Base-by-base conservation (phyloP, 2,329 filamentous ascomycete species). In the Teratosphaeria epicoccoides region DNA sequence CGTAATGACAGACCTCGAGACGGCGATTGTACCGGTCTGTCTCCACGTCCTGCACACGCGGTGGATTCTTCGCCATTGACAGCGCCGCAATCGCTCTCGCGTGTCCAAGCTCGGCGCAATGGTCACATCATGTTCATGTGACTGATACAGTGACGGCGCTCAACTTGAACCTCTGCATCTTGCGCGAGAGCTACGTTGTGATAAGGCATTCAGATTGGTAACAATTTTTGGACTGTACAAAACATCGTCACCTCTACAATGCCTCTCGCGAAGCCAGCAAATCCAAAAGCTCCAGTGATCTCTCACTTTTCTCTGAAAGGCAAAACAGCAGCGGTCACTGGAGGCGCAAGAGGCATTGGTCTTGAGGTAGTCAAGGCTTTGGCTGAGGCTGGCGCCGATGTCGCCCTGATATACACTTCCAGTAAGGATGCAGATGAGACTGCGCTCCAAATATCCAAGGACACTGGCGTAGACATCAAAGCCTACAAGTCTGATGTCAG, bases 341-440 rank as follows among this genome's bases (percentile, higher is more conserved):
- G 90, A 47, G 90, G 88, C 62, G 89, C 89, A 22, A 79, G 88
- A 64, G 90, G 90, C 2, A 72, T 95, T 52, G 90, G 90, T 23
- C 74, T 95, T 54, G 88, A 93, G 59, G 95, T 95, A 83, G 85
- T 84, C 40, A 87, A 94, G 71, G 88, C 85, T 44, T 80, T 95
- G 68, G 86, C 95, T 53, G 84, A 87, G 52, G 91, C 87, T 48
- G 90, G 90, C 49, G 87, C 87, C 9, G 82, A 91, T 66, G 76
- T 95, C 57, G 90, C 90, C 26, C 85, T 96, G 67, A 87, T 95
- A 33, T 90, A 95, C 68, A 76, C 94, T 73, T 93, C 95, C 71
- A 84, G 85, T 88, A 71, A 61, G 79, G 76, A 52, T 50, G 50
- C 55, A 24, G 52, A 58, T 24, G 47, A 49, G 25, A 56, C 52